Evolutionary conservation across 2,329 filamentous ascomycete species (phyloP), one percentile per base, ranked within the genome.

Genomic region (Ophiocordyceps robertsii): DNA sequence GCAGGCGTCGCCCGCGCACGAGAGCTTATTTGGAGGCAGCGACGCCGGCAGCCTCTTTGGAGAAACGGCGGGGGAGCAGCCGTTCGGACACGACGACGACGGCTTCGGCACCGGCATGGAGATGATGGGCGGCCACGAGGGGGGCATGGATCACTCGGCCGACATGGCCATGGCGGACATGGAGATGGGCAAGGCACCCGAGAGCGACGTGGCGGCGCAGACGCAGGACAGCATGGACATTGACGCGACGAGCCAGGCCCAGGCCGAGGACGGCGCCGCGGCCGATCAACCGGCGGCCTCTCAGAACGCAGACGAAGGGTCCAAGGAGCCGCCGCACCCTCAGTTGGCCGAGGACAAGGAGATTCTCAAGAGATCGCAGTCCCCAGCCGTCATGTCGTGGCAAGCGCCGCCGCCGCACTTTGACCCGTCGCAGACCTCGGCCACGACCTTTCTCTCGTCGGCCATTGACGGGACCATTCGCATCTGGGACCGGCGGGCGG

Each of bases 401-500:
- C 53, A 59, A 3, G 63, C 2, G 57, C 62, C 62, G 2, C 52
- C 62, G 2, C 58, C 64, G 3, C 67, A 69, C 31, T 63, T 68
- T 47, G 75, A 78, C 47, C 64, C 68, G 0, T 68, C 71, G 2
- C 75, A 77, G 51, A 75, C 75, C 24, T 86, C 77, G 0, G 78
- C 88, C 47, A 83, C 77, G 5, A 89, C 83, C 0, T 98, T 98
- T 59, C 71, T 98, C 41, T 85, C 89, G 24, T 84, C 92, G 3
- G 84, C 86, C 3, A 86, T 90, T 9, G 84, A 96, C 63, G 89
- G 90, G 42, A 81, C 80, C 1, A 70, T 98, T 37, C 82, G 88
- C n/a, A 79, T 98, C 50, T 98, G 92, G 90, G 94, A 98, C 55
- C 71, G 82, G 3, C 79, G 92, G 17, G 76, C 84, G 48, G 75